These are phyloP conservation scores for Xylaria grammica DNA, from an alignment of 495 filamentous ascomycete species.

Conservation along the genomic window DNA sequence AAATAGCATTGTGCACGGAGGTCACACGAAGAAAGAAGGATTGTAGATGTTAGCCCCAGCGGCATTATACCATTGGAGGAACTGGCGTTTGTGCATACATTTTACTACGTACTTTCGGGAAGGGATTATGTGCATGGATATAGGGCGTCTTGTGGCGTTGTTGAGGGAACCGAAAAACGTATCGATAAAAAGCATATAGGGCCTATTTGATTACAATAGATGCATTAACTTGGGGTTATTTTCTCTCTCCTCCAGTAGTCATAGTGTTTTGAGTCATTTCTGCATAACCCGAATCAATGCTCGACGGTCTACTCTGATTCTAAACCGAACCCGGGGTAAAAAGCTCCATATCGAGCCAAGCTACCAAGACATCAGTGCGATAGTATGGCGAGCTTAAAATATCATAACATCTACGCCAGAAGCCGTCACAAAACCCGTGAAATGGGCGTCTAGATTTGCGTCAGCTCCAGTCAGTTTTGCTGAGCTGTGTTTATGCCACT, in stretches of 20 bases:
- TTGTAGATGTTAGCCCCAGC: slow-evolving; percentile 9
- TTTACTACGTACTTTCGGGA: background rate
- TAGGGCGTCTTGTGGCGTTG: background rate
- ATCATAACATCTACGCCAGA: background rate
- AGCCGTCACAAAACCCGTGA: background rate
- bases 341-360: background rate
- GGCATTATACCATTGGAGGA: slow-evolving; percentile 8
- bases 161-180: background rate
- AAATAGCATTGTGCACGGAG: slow-evolving; percentile 2
- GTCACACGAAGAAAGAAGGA: background rate
- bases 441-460: background rate
- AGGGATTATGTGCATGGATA: background rate
- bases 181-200: no score
- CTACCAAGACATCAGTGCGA: background rate
- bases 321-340: background rate
- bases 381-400: background rate
- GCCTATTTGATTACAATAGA: slow-evolving; percentile 1
- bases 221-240: background rate
- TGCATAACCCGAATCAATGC: background rate
- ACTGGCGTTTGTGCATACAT: slow-evolving; percentile 3
- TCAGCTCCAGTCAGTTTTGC: background rate
- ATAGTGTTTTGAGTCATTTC: background rate
- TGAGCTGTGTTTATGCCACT: background rate
- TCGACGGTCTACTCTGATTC: background rate
- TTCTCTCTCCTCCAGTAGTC: background rate